These are phyloP conservation scores for Xylariaceae sp. DNA, from an alignment of 2,329 filamentous ascomycete genomes.

Conservation along the genomic window DNA sequence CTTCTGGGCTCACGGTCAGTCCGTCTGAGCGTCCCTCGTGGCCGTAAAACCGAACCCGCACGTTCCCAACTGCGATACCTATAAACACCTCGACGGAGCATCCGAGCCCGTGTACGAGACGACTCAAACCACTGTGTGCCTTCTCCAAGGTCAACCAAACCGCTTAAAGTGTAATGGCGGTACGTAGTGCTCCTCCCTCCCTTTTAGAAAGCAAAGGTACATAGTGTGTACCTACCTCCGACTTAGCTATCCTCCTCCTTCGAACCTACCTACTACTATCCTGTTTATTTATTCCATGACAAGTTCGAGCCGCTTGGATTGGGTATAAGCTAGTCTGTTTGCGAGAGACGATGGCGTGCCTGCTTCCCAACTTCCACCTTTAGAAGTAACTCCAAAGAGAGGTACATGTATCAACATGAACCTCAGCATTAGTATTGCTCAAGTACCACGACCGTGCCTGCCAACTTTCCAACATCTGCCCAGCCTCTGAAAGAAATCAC, in stretches of 20 bases:
- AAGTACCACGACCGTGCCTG: too few relatives aligned
- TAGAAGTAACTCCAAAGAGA: too few relatives aligned
- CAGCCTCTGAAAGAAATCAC: too few relatives aligned
- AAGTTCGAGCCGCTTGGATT: too few relatives aligned
- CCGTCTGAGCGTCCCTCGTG: slow-evolving; percentile 18
- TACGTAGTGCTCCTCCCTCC: slow-evolving; percentile 8
- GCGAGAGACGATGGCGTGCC: too few relatives aligned
- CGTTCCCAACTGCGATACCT: slow-evolving; percentile 8
- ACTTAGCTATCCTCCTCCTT: neutral
- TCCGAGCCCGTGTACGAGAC: slow-evolving; percentile 3
- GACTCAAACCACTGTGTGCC: slow-evolving; percentile 5
- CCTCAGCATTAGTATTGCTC: too few relatives aligned
- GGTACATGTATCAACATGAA: too few relatives aligned
- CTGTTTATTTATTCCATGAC: too few relatives aligned
- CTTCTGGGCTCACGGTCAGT: slow-evolving; percentile 8
- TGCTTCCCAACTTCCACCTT: too few relatives aligned
- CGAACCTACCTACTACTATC: too few relatives aligned
- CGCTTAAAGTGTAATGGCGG: slow-evolving; percentile 19
- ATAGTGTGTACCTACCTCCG: neutral
- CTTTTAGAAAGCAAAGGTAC: neutral
- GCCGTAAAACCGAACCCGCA: slow-evolving; percentile 8
- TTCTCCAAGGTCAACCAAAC: slow-evolving; percentile 13
- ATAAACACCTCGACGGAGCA: neutral
- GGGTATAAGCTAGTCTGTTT: too few relatives aligned
- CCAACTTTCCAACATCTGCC: too few relatives aligned